Base-by-base conservation (phyloP, 164 flowering plant species). In the Sedum album region DNA sequence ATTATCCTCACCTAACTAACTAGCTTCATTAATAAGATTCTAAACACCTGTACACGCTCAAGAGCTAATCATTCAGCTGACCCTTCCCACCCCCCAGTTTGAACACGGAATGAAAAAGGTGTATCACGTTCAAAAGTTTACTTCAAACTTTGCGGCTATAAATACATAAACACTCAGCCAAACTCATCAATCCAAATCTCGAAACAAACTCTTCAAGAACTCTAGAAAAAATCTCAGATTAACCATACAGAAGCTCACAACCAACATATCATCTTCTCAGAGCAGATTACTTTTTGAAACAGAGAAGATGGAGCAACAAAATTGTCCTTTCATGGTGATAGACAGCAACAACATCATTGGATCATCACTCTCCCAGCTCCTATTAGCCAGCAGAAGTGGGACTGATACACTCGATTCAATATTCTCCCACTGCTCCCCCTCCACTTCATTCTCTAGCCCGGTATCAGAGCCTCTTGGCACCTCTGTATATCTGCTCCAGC, bases 401-500 rank as follows among this genome's bases (percentile, higher is more conserved):
- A 65, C 82, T 1, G 85, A 79, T 78, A 81, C 95, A 9, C 30
- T 89, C 18, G 93, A 87, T 41, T 86, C 93, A 28, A 85, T 89
- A 66, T 81, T 85, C 78, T 83, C 93, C 6, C 64, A 69, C 38
- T 81, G 73, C 71, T 67, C 76, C 17, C 69, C 76, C 31, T 62
- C 88, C 41, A 72, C 55, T 66, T 48, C 74, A 42, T n/a, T 68
- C 7, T 15, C 48, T 35, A 72, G n/a, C 65, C 66, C 78, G 33
- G 70, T 64, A 33, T 31, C 28, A 23, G 84, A 83, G 78, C 82
- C 90, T 0, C 39, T 87, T 28, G 96, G 96, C 49, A 83, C 96
- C 13, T 90, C 92, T 0, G 90, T 88, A 5, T 93, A 90, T 70
- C 85, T 81, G 49, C 80, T 72, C 49, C 96, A 93, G 73, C 76